phyloP scores from a whole-genome alignment of 768 basidiomycete species.

The Kwoniella dejecticola region DNA sequence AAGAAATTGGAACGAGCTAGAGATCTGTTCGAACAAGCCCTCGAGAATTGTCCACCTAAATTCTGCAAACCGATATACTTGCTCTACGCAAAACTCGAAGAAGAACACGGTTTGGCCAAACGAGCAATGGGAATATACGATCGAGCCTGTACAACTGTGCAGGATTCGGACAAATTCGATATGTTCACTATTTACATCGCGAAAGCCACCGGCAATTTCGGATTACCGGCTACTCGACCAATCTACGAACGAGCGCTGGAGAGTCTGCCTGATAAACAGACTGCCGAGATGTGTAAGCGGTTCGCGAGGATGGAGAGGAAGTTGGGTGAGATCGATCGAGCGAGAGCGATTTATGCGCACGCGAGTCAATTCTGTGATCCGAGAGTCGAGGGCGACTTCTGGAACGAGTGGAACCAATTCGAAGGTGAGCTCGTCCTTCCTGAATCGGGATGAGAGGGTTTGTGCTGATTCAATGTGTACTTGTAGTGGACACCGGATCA shows the following conservation, averaged over 20 bases:
- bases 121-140: slow-evolving; percentile 95
- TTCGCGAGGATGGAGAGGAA: slow-evolving; percentile 96
- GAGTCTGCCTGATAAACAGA: slow-evolving; percentile 86
- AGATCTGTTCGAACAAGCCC: slow-evolving; percentile 94
- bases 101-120: slow-evolving; percentile 92
- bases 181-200: slow-evolving; percentile 98
- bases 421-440: too few relatives aligned
- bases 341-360: slow-evolving; percentile 93
- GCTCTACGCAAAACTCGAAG: slow-evolving; percentile 94
- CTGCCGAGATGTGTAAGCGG: slow-evolving; percentile 95
- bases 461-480: not conserved
- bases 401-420: slow-evolving; percentile 95
- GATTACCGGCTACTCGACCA: slow-evolving; percentile 89
- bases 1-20: slow-evolving; percentile 92
- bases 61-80: slow-evolving; percentile 92
- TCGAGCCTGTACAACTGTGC: slow-evolving; percentile 81
- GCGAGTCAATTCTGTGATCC: slow-evolving; percentile 99
- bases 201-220: slow-evolving; percentile 93
- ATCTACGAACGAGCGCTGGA: slow-evolving; percentile 96
- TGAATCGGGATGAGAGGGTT: too few relatives aligned
- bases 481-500: slow-evolving; percentile 82
- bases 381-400: slow-evolving; percentile 80
- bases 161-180: slow-evolving; percentile 93
- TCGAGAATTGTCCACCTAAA: slow-evolving; percentile 94
- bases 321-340: slow-evolving; percentile 97